Conservation (phyloP, 225 moss, liverwort and hornwort species). For the Bryoerythrophyllum caledonicum region DNA sequence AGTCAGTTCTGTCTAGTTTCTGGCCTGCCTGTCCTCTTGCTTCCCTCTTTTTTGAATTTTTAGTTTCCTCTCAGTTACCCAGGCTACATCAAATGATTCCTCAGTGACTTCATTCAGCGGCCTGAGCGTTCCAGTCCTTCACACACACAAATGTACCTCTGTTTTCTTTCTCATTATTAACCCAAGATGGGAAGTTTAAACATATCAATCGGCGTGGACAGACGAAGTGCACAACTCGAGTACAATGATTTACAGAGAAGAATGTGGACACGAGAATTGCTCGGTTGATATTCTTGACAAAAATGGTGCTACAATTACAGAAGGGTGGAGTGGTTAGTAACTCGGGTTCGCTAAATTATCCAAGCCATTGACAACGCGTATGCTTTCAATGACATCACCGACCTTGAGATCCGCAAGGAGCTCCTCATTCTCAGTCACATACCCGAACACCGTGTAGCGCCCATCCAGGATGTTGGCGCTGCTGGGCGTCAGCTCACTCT, state of each 20-base stretch:
- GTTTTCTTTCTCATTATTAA: not conserved
- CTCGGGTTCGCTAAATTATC: constrained; percentile 91
- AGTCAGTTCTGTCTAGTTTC: not conserved
- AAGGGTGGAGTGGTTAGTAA: constrained; percentile 41
- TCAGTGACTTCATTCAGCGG: not conserved
- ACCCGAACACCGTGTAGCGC: constrained; percentile 89
- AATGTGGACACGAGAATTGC: constrained; percentile 16
- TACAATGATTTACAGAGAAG: not conserved
- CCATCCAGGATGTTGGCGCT: constrained; percentile 93
- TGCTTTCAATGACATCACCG: constrained; percentile 88
- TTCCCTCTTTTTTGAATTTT: not conserved
- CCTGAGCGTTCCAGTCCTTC: not conserved
- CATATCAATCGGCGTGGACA: not conserved
- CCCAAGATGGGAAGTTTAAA: no score
- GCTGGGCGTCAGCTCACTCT: constrained; percentile 92
- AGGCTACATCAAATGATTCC: not conserved
- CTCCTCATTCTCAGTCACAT: constrained; percentile 80
- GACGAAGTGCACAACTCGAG: no score
- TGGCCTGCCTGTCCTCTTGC: not conserved
- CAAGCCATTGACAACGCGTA: constrained; percentile 76
- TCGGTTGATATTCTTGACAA: constrained; percentile 23
- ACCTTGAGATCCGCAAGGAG: constrained; percentile 93
- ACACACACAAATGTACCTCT: not conserved
- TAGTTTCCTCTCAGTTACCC: not conserved
- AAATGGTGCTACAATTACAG: constrained; percentile 42